Evolutionary conservation across 2,329 filamentous ascomycete genomes (phyloP).

Genomic region (Ceratocystis huliohia): DNA sequence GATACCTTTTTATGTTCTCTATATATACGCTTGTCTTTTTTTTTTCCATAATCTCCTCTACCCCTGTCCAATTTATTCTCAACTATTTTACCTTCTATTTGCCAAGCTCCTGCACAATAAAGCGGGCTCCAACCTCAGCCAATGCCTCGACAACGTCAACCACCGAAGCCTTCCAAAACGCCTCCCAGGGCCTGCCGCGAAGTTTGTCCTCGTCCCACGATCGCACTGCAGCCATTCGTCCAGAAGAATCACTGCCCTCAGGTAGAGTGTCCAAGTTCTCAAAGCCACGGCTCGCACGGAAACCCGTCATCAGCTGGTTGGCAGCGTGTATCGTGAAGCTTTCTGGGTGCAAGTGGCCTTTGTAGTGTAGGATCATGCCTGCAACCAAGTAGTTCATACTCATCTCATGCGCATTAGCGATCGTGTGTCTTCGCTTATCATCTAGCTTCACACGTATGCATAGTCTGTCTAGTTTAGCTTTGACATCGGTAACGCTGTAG

Average conservation of each 20-base stretch:
- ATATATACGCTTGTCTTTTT: neutral
- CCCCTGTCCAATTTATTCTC: neutral
- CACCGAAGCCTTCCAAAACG: conserved; percentile 40
- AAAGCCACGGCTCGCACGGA: conserved; percentile 27
- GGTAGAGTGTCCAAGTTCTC: conserved; percentile 8
- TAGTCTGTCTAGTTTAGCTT: conserved; percentile 1
- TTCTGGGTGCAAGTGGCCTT: conserved; percentile 32
- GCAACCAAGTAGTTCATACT: conserved; percentile 32
- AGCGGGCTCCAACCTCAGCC: conserved; percentile 34
- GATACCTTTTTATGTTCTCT: neutral
- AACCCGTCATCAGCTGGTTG: conserved; percentile 36
- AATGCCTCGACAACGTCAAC: conserved; percentile 37
- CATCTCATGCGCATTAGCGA: conserved; percentile 24
- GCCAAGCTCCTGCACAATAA: conserved; percentile 34
- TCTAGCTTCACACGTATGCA: conserved; percentile 22
- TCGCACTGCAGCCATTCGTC: neutral
- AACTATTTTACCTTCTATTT: neutral
- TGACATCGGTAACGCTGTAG: conserved; percentile 27
- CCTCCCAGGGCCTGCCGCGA: conserved; percentile 29
- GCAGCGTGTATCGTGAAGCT: conserved; percentile 27
- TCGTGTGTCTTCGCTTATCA: conserved; percentile 19
- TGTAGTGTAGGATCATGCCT: conserved; percentile 24
- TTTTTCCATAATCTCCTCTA: neutral
- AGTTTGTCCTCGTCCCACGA: conserved; percentile 28
- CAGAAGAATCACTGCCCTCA: neutral